phyloP scores from a whole-genome alignment of 176 grass and related monocot genomes.

The Guadua angustifolia region DNA sequence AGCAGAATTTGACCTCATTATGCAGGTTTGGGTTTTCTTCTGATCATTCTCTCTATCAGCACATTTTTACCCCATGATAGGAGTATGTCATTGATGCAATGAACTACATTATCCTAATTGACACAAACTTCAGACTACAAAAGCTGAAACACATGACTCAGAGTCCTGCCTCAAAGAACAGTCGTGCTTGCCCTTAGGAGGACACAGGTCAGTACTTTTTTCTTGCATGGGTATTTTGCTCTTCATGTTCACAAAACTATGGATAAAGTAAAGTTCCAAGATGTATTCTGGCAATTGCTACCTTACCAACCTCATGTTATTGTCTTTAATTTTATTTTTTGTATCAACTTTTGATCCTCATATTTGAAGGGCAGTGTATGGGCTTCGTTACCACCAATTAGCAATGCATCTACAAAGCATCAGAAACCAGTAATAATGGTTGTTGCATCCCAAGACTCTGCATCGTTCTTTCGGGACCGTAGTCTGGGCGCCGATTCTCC shows the following conservation, averaged over 20 bases:
- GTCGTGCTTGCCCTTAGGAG: conserved; percentile 90
- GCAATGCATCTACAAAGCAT: conserved; percentile 54
- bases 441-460: conserved; percentile 77
- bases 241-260: conserved; percentile 18
- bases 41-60: background rate
- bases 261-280: conserved; percentile 24
- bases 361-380: conserved; percentile 98
- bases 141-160: conserved; percentile 76
- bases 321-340: conserved; percentile 44
- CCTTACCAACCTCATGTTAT: background rate
- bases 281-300: background rate
- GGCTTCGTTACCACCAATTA: conserved; percentile 87
- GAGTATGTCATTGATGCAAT: conserved; percentile 15
- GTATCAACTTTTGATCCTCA: conserved; percentile 49
- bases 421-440: conserved; percentile 80
- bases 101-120: conserved; percentile 42
- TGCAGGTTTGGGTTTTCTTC: conserved; percentile 76
- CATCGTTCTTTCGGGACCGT: conserved; percentile 87
- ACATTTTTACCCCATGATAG: conserved; percentile 24
- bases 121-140: conserved; percentile 73
- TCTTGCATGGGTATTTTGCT: conserved; percentile 19
- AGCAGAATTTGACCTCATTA: conserved; percentile 94
- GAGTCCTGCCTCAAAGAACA: conserved; percentile 82
- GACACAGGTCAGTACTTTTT: conserved; percentile 68
- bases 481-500: conserved; percentile 96